phyloP scores from a whole-genome alignment of 306 rosid genomes.

The Quercus bicolor region DNA sequence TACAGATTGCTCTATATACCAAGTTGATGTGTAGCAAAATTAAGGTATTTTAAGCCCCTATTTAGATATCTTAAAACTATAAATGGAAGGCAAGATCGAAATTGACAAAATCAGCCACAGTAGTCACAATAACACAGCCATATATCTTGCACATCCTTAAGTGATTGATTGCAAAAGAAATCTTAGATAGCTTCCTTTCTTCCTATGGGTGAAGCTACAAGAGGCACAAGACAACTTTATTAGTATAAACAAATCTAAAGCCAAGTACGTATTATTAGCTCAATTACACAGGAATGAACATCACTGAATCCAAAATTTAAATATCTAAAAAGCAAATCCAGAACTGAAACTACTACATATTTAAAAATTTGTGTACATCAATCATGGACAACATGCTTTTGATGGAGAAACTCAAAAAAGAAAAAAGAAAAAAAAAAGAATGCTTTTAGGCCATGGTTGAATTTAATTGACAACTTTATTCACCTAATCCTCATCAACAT shows the following conservation, averaged over 20 bases:
- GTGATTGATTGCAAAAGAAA: neutral
- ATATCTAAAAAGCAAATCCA: too few species aligned
- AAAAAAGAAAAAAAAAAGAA: too few species aligned
- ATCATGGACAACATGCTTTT: too few species aligned
- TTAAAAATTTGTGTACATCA: too few species aligned
- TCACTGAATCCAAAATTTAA: too few species aligned
- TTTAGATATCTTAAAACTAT: neutral
- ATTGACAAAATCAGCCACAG: neutral
- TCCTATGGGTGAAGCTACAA: neutral
- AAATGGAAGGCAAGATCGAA: neutral
- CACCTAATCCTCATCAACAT: too few species aligned
- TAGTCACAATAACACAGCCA: neutral
- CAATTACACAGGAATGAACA: neutral
- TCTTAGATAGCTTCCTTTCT: neutral
- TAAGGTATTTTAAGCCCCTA: neutral
- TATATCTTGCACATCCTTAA: neutral
- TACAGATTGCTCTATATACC: neutral
- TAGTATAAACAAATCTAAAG: neutral
- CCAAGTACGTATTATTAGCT: neutral
- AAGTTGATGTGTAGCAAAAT: neutral
- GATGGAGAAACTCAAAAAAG: too few species aligned
- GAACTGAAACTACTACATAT: too few species aligned
- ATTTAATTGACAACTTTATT: too few species aligned
- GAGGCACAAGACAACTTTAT: neutral
- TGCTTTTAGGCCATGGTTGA: too few species aligned